Base-by-base conservation (phyloP, 345 rosid species). In the Gossypium sturtianum region DNA sequence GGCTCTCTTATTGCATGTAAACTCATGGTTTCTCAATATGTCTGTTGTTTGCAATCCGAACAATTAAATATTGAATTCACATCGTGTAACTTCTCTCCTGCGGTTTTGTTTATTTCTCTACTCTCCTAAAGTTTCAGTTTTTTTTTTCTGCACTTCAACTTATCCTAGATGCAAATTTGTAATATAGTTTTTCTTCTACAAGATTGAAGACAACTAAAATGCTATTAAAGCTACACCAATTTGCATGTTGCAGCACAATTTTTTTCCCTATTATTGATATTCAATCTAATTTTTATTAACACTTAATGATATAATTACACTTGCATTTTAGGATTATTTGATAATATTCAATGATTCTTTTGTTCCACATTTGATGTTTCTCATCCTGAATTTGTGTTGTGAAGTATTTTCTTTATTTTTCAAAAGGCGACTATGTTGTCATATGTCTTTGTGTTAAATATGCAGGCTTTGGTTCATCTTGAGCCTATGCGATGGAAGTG, bases 401-500 rank as follows among this genome's bases (percentile, higher is more conserved):
- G 59, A 54, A 54, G 19, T 54, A 19, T 6, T 54, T 9, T 10
- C 23, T 54, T n/a, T 19, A n/a, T n/a, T 54, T 5, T 66, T 23
- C n/a, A 13, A 0, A 19, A 67, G 41, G 43, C 17, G 3, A 67
- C 53, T 45, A 19, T 41, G 66, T 76, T 71, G 3, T 54, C 11
- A 29, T 59, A 12, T 71, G 57, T 67, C 70, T 79, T 43, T n/a
- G 34, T 27, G 22, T 51, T 72, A 73, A 23, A 62, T 80, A 64
- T 82, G 78, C 86, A 80, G 88, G 74, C 74, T 76, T 59, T 76
- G 72, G 41, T 47, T 76, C 22, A 27, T 70, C 75, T 65, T 12
- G 66, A 81, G 60, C 76, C 58, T 73, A 80, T 84, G 82, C 75
- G n/a, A 94, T 94, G 98, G 97, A 94, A 82, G 86, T 84, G 71